phyloP scores from a whole-genome alignment of 2,329 filamentous ascomycete species.

The Paecilomyces dactylethromorphus region DNA sequence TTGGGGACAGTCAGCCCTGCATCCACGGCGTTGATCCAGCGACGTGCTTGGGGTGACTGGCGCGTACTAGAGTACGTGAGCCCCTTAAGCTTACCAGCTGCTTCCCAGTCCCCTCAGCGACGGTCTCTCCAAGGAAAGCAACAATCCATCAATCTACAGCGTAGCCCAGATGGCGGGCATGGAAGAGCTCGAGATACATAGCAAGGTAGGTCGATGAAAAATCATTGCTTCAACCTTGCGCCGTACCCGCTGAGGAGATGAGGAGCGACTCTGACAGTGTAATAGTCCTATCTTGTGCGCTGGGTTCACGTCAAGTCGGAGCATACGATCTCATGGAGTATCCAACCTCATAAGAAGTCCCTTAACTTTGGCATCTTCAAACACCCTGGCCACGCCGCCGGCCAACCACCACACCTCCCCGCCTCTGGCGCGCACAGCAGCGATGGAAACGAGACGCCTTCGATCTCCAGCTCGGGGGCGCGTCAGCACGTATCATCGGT shows the following conservation, averaged over 20 bases:
- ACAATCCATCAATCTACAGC: background rate
- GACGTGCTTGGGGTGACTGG: background rate
- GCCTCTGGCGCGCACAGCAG: slow-evolving; percentile 36
- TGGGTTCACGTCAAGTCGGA: slow-evolving; percentile 90
- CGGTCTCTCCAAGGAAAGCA: background rate
- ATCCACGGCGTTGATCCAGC: background rate
- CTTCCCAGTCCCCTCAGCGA: background rate
- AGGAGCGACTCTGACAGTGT: background rate
- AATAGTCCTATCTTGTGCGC: slow-evolving; percentile 90
- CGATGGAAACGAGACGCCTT: slow-evolving; percentile 21
- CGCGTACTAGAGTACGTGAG: background rate
- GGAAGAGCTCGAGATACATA: slow-evolving; percentile 94
- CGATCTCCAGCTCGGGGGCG: slow-evolving; percentile 31
- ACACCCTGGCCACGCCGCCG: slow-evolving; percentile 68
- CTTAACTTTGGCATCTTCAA: slow-evolving; percentile 98
- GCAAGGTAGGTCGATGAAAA: slow-evolving; percentile 63
- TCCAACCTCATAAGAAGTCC: slow-evolving; percentile 96
- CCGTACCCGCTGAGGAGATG: background rate
- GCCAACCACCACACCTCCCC: slow-evolving; percentile 40
- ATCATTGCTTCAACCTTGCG: background rate
- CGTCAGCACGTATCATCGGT: slow-evolving; percentile 65
- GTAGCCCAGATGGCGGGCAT: slow-evolving; percentile 69
- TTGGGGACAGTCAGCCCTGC: background rate
- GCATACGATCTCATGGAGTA: slow-evolving; percentile 93
- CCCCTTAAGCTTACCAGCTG: background rate